Evolutionary conservation across 495 filamentous ascomycete species (phyloP).

Genomic region (Rostrohypoxylon terebratum): DNA sequence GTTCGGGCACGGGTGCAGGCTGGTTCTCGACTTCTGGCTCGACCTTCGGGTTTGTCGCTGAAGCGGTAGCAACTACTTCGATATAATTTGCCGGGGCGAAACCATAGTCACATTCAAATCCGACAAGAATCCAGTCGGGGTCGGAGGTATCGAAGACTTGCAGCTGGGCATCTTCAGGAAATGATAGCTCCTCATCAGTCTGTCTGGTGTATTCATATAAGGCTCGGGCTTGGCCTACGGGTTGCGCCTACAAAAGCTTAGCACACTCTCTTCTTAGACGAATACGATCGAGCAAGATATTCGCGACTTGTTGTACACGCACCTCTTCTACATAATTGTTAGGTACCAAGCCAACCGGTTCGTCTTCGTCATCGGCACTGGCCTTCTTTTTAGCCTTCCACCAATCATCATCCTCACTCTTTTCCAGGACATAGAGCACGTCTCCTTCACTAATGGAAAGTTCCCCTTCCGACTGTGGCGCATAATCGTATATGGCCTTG

Average conservation of each 20-base stretch:
- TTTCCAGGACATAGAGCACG: conserved; percentile 90
- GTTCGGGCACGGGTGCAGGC: conserved; percentile 34
- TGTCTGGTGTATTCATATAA: conserved; percentile 97
- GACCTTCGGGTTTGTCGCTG: conserved; percentile 40
- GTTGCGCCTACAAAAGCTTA: conserved; percentile 69
- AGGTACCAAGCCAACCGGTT: conserved; percentile 91
- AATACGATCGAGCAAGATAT: not conserved
- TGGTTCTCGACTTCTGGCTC: conserved; percentile 28
- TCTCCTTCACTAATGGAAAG: conserved; percentile 90
- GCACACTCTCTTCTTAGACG: conserved; percentile 20
- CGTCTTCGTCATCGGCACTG: conserved; percentile 88
- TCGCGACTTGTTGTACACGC: conserved; percentile 53
- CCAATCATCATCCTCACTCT: conserved; percentile 91
- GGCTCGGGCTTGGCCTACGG: conserved; percentile 79
- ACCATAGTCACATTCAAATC: conserved; percentile 84
- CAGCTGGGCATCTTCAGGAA: conserved; percentile 87
- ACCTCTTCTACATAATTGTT: conserved; percentile 98
- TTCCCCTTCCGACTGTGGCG: conserved; percentile 88
- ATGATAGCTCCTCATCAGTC: conserved; percentile 97
- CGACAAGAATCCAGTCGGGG: conserved; percentile 96
- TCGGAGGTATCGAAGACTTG: conserved; percentile 90
- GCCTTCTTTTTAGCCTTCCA: conserved; percentile 99
- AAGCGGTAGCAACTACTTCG: conserved; percentile 63
- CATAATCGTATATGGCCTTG: conserved; percentile 93
- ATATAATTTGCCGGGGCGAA: conserved; percentile 99